Evolutionary conservation across 768 basidiomycete species (phyloP), one percentile per base, ranked within the genome.

Genomic region (Dendrothele bispora): DNA sequence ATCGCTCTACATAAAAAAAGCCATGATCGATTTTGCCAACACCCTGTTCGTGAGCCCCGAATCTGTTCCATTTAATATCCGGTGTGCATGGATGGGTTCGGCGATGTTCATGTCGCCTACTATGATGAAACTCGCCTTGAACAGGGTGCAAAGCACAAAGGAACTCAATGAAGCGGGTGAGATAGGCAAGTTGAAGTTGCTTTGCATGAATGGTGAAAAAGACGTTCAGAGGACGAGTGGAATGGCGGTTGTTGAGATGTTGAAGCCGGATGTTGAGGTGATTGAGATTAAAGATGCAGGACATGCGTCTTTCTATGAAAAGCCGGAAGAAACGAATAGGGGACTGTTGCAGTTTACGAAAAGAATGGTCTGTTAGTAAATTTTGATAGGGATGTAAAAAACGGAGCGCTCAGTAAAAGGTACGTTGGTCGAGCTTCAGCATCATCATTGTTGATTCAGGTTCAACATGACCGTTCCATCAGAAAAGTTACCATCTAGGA

Each of bases 171-270:
- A 32, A 10, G 30, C 30, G 10, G 30, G 10, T 32, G 10, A 10
- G 30, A 32, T 10, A 32, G 30, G 30, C 10, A n/a, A n/a, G 10
- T 32, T 32, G 30, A 32, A 32, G 30, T 10, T 32, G 10, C 10
- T 32, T 10, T 32, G 10, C 30, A 32, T 32, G 30, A 10, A 32
- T 32, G 30, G 30, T 10, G 30, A 32, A 10, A 10, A 32, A 10
- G 30, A 32, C 30, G 30, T n/a, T 10, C 30, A 32, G 10, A n/a
- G n/a, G n/a, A n/a, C n/a, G n/a, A 43, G 41, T 28, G 41, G 41
- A 26, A 43, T 43, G 41, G 41, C 41, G 11, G 41, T 43, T 43
- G 41, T 43, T 3, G 41, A 43, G 24, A 15, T 14, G 41, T 28
- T 43, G 4, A 11, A 21, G 15, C 22, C 22, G 15, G 26, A 43